A percentile compares a stretch with the other conserved stretches of the same genome.
Conservation (phyloP, 805 yeast species). For the Suhomyces canberraensis region DNA sequence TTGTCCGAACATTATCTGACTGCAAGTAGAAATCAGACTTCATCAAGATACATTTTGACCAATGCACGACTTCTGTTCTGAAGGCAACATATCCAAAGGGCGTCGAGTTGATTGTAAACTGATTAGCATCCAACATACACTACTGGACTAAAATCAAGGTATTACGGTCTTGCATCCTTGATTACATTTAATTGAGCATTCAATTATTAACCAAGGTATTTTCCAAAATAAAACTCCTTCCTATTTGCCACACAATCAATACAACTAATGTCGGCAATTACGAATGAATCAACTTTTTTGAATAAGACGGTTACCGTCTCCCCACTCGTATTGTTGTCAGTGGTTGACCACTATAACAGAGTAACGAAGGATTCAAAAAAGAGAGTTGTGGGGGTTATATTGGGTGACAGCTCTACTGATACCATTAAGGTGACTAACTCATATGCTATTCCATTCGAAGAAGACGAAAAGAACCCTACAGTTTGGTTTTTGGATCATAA, state of each 20-base stretch:
- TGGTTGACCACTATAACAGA: conserved; percentile 92
- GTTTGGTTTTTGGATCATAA: conserved; percentile 98
- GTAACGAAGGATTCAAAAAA: conserved; percentile 67
- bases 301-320: conserved; percentile 80
- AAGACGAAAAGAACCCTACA: conserved; percentile 83
- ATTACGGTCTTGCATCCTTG: too few species aligned
- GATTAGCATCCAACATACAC: too few species aligned
- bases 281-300: conserved; percentile 38
- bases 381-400: conserved; percentile 89
- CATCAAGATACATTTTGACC: background rate
- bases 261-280: conserved; percentile 3
- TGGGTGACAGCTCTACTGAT: conserved; percentile 69
- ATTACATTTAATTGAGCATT: too few species aligned
- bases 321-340: conserved; percentile 89
- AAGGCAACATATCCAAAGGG: background rate
- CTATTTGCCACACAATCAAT: conserved; percentile 3
- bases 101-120: too few species aligned
- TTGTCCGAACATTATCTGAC: conserved; percentile 83
- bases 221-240: too few species aligned
- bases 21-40: background rate
- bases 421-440: conserved; percentile 79
- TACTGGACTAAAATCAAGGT: too few species aligned
- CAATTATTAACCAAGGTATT: too few species aligned
- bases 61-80: background rate
- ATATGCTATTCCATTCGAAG: conserved; percentile 97